A percentile compares a stretch with the other conserved stretches of the same genome.
These are phyloP conservation scores for Trichoderma orchidacearum DNA, from an alignment of 495 filamentous ascomycete genomes.

Conservation along the genomic window DNA sequence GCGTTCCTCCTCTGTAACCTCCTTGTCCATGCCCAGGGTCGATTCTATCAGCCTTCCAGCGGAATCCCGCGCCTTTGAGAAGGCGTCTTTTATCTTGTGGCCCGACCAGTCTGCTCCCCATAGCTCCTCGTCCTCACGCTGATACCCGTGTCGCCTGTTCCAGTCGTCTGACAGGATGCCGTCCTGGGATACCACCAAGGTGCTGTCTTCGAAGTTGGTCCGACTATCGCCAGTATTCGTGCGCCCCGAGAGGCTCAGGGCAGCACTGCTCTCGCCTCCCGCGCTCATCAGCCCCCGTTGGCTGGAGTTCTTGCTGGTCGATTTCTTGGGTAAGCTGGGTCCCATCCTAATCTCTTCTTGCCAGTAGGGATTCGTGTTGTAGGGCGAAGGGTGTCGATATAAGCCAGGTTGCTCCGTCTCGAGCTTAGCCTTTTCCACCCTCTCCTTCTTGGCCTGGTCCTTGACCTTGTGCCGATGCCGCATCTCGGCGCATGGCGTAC, in stretches of 20 bases:
- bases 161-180: conserved; percentile 39
- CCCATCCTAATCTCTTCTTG: conserved; percentile 68
- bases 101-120: conserved; percentile 46
- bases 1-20: conserved; percentile 27
- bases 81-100: conserved; percentile 33
- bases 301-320: conserved; percentile 28
- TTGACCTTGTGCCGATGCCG: conserved; percentile 48
- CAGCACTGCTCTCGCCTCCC: conserved; percentile 22
- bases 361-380: conserved; percentile 79
- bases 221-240: conserved; percentile 7
- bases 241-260: conserved; percentile 6
- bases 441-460: conserved; percentile 42
- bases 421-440: conserved; percentile 39
- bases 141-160: conserved; percentile 55
- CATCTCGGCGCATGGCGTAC: conserved; percentile 61
- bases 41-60: conserved; percentile 32
- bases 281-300: conserved; percentile 38
- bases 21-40: conserved; percentile 24
- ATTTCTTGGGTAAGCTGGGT: conserved; percentile 53
- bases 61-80: conserved; percentile 36
- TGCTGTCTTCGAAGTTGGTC: conserved; percentile 15
- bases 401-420: conserved; percentile 54
- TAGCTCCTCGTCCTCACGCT: conserved; percentile 73
- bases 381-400: conserved; percentile 69
- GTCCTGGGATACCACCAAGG: conserved; percentile 13